phyloP scores from a whole-genome alignment of 1,284 basidiomycete genomes.

The Tilletiopsis washingtonensis region DNA sequence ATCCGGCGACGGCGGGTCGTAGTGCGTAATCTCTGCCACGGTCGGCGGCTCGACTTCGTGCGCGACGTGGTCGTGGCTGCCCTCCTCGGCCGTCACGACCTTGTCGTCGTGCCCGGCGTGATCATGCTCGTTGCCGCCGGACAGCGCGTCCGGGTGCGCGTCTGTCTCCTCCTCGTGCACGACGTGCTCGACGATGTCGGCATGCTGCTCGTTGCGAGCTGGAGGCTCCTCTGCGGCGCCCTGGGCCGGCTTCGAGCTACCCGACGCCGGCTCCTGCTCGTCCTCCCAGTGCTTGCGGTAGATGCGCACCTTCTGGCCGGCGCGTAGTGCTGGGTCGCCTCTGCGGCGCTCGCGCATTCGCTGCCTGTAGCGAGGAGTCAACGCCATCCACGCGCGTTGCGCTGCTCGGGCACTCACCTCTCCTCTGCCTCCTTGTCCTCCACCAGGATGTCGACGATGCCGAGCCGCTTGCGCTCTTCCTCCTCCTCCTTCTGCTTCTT shows the following conservation, averaged over 20 bases:
- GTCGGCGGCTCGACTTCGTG: too few species aligned
- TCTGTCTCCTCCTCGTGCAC: not conserved
- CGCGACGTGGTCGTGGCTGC: not conserved
- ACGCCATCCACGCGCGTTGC: not conserved
- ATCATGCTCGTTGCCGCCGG: not conserved
- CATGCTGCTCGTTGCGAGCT: not conserved
- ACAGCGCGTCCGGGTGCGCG: not conserved
- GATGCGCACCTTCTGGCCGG: constrained; percentile 25
- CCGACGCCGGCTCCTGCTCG: constrained; percentile 1
- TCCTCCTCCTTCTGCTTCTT: not conserved
- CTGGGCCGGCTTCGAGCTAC: not conserved
- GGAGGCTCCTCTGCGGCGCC: not conserved
- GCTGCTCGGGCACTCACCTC: not conserved
- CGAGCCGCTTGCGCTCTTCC: constrained; percentile 2
- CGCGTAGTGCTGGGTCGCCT: constrained; percentile 30
- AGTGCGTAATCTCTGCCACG: too few species aligned
- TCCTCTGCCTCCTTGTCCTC: constrained; percentile 35
- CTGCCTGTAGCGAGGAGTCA: constrained; percentile 12
- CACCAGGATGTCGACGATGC: constrained; percentile 30
- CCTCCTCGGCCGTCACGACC: constrained; percentile 4
- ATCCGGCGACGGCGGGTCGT: too few species aligned
- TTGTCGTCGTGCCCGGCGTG: not conserved
- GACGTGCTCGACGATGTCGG: not conserved
- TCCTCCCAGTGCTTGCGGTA: constrained; percentile 27
- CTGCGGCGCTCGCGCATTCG: constrained; percentile 24